A percentile compares a stretch with the other conserved stretches of the same genome.
Conservation (phyloP, 805 yeast species). For the Torulaspora franciscae region DNA sequence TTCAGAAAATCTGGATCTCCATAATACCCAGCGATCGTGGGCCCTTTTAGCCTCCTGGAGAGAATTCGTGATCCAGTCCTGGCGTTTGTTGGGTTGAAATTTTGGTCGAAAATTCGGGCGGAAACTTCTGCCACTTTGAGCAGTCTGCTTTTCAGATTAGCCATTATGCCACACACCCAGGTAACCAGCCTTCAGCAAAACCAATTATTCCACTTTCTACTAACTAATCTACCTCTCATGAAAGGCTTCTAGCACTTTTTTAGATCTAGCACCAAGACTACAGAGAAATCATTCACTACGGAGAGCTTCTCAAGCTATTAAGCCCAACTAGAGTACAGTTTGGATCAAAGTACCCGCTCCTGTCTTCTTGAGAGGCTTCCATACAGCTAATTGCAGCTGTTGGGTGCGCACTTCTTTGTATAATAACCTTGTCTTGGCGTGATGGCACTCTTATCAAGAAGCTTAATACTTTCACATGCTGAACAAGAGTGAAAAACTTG, state of each 20-base stretch:
- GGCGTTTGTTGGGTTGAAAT: conserved; percentile 58
- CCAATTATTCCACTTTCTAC: neutral
- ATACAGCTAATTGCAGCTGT: no score
- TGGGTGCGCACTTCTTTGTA: no score
- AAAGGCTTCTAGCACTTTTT: neutral
- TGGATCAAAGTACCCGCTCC: no score
- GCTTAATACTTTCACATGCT: conserved; percentile 4
- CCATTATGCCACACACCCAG: conserved; percentile 22
- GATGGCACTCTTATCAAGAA: neutral
- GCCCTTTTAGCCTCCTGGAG: conserved; percentile 65
- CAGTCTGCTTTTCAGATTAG: conserved; percentile 43
- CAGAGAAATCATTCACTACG: neutral
- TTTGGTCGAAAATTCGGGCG: conserved; percentile 62
- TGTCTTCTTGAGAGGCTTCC: no score
- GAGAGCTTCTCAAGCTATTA: neutral
- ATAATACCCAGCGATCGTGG: conserved; percentile 62
- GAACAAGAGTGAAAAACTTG: neutral
- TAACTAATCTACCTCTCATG: neutral
- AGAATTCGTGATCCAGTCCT: conserved; percentile 74
- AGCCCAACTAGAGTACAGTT: neutral
- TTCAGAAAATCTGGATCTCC: conserved; percentile 69
- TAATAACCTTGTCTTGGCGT: no score
- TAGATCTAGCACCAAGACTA: neutral
- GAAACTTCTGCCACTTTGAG: conserved; percentile 54
- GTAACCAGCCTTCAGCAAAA: neutral